Conservation (phyloP, 108 stramenopile species). For the Cyclotella cryptica region DNA sequence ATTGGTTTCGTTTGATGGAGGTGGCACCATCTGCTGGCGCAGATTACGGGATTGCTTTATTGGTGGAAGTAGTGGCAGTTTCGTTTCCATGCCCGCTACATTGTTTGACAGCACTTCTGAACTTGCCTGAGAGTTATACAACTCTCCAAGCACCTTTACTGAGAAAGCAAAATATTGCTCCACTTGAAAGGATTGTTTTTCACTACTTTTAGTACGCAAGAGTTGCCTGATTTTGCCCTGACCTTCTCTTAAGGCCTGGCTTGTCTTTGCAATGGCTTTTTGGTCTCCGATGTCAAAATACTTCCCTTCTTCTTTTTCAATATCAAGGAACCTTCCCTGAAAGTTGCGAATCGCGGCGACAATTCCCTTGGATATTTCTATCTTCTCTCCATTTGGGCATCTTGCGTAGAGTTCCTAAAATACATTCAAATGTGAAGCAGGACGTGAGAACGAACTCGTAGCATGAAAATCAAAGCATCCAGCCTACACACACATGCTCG, state of each 20-base stretch:
- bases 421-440: not conserved
- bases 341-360: conserved; percentile 23
- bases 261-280: conserved; percentile 80
- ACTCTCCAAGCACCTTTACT: not conserved
- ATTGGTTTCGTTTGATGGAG: not conserved
- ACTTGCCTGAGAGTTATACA: not conserved
- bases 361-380: conserved; percentile 31
- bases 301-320: conserved; percentile 43
- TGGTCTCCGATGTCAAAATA: conserved; percentile 78
- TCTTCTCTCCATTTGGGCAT: conserved; percentile 16
- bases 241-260: conserved; percentile 81
- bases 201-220: not conserved
- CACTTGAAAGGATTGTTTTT: not conserved
- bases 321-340: conserved; percentile 68
- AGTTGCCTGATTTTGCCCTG: conserved; percentile 59
- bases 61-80: not conserved
- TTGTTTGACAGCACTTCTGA: not conserved
- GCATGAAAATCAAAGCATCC: no score
- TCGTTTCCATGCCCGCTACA: not conserved
- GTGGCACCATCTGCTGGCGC: not conserved
- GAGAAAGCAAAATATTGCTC: not conserved
- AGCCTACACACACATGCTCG: no score
- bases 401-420: conserved; percentile 16
- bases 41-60: no score
- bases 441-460: not conserved